A percentile compares a stretch with the other conserved stretches of the same genome.
These are phyloP conservation scores for Aspergillus sp. DNA, from an alignment of 2,329 filamentous ascomycete genomes.

Conservation along the genomic window DNA sequence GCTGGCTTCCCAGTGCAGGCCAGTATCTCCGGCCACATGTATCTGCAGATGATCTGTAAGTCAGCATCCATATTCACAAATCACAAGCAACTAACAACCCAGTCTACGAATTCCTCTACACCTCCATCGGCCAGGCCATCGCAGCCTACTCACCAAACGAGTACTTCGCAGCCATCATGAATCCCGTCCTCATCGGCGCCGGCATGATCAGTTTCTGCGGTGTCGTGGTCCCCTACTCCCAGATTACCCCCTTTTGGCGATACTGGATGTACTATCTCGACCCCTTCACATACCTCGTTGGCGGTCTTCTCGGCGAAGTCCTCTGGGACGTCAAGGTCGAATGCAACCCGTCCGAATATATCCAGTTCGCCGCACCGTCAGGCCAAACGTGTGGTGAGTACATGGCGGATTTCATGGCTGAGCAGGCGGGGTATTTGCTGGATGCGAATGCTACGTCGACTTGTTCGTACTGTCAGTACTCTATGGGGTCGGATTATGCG, in stretches of 20 bases:
- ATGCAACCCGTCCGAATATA: slow-evolving; percentile 28
- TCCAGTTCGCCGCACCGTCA: slow-evolving; percentile 20
- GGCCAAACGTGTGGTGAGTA: slow-evolving; percentile 31
- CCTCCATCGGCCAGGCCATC: slow-evolving; percentile 43
- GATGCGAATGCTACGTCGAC: slow-evolving; percentile 20
- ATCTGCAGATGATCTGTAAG: slow-evolving; percentile 37
- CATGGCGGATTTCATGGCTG: slow-evolving; percentile 26
- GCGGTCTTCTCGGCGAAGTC: slow-evolving; percentile 32
- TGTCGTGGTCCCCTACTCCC: slow-evolving; percentile 33
- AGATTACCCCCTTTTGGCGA: slow-evolving; percentile 37
- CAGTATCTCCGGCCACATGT: slow-evolving; percentile 31
- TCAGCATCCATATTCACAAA: not conserved
- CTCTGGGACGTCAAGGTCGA: slow-evolving; percentile 36
- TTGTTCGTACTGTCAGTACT: slow-evolving; percentile 29
- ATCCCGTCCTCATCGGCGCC: slow-evolving; percentile 51
- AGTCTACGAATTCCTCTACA: slow-evolving; percentile 42
- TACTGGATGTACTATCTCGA: slow-evolving; percentile 44
- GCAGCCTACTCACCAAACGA: slow-evolving; percentile 59
- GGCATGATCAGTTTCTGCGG: slow-evolving; percentile 37
- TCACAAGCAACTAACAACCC: not conserved
- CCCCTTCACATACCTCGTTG: slow-evolving; percentile 40
- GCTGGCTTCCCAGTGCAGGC: slow-evolving; percentile 40
- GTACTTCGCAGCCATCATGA: slow-evolving; percentile 55
- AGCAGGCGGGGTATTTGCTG: slow-evolving; percentile 24
- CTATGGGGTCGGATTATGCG: slow-evolving; percentile 28